Evolutionary conservation across 495 filamentous ascomycete genomes (phyloP), one percentile per base, ranked within the genome.

Genomic region (Astrothelium macrocarpum): DNA sequence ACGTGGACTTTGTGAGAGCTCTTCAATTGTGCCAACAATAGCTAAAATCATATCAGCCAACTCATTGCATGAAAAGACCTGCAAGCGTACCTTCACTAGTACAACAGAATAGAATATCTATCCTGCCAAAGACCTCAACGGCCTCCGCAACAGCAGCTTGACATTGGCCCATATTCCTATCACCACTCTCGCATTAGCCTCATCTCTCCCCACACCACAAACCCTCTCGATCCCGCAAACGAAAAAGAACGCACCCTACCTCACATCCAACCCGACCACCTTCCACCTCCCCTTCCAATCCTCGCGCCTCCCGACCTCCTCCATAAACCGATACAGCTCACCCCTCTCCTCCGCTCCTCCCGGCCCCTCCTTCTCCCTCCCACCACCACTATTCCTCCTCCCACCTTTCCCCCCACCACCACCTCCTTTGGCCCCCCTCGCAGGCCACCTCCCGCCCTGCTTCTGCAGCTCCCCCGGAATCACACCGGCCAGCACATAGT

Each of bases 31-130:
- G 64, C 94, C 94, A 39, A 97, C 82, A 28, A 96, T 82, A 59
- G 90, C 90, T 92, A 62, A 11, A 45, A 16, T 42, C 3, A 23
- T 36, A 43, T 26, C 23, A 56, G 49, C 25, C 12, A 9, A 29
- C 10, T 11, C 43, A 18, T 20, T 20, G 9, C 43, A 49, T 4
- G 18, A 49, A 49, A 49, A 18, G 43, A 49, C 9, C 7, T 49
- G 11, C 43, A 49, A 49, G 65, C 74, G 64, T 79, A 90, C 88
- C 84, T 84, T 95, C 90, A 69, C 86, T 91, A 53, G 87, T 88
- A 75, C 89, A 94, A 74, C 89, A 93, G 36, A 97, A 80, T 62
- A 97, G 75, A 49, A 97, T 90, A 72, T 98, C 94, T 34, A 97
- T 82, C 62, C 85, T 82, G 26, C 91, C 91, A 78, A 95, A 98